Percentiles rank a stretch among this genome's conserved stretches.
Conservation (phyloP, 352 stramenopile species). For the Phytopythium delawarense region DNA sequence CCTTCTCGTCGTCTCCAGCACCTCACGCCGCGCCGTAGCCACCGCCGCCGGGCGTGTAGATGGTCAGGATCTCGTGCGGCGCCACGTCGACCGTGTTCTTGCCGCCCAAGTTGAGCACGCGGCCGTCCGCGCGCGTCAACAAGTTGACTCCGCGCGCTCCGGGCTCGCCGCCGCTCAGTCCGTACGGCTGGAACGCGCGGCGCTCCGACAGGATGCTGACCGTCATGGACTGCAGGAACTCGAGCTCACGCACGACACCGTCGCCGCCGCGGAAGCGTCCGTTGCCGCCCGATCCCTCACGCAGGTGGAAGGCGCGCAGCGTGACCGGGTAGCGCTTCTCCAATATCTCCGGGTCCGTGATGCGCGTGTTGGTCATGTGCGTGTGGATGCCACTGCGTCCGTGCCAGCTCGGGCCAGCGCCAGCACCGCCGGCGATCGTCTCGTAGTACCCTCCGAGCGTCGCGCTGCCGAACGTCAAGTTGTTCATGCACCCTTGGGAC, state of each 20-base stretch:
- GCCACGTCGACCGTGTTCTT: conserved; percentile 95
- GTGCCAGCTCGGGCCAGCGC: conserved; percentile 95
- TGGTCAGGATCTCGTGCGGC: conserved; percentile 92
- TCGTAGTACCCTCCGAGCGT: conserved; percentile 97
- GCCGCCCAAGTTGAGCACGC: conserved; percentile 76
- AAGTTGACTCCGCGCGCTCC: conserved; percentile 93
- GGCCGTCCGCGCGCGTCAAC: conserved; percentile 66
- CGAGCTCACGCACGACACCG: conserved; percentile 94
- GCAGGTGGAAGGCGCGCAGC: conserved; percentile 81
- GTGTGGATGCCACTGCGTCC: conserved; percentile 97
- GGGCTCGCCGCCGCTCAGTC: conserved; percentile 89
- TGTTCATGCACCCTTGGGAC: conserved; percentile 99
- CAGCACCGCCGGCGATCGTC: conserved; percentile 97
- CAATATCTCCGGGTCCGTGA: conserved; percentile 99
- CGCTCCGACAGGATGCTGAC: conserved; percentile 98
- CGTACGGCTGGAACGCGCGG: conserved; percentile 94
- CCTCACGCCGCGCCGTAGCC: conserved; percentile 78
- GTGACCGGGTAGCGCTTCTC: conserved; percentile 95
- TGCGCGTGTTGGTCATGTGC: conserved; percentile 99
- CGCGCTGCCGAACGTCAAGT: conserved; percentile 98
- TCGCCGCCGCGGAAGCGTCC: conserved; percentile 92
- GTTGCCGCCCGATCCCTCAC: conserved; percentile 85
- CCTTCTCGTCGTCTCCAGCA: conserved; percentile 11
- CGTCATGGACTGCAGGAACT: conserved; percentile 93
- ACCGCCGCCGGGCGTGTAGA: conserved; percentile 96